Percentiles rank a stretch among this genome's conserved stretches.
Conservation (phyloP, 2,329 filamentous ascomycete genomes). For the Plectosphaerella sp. region DNA sequence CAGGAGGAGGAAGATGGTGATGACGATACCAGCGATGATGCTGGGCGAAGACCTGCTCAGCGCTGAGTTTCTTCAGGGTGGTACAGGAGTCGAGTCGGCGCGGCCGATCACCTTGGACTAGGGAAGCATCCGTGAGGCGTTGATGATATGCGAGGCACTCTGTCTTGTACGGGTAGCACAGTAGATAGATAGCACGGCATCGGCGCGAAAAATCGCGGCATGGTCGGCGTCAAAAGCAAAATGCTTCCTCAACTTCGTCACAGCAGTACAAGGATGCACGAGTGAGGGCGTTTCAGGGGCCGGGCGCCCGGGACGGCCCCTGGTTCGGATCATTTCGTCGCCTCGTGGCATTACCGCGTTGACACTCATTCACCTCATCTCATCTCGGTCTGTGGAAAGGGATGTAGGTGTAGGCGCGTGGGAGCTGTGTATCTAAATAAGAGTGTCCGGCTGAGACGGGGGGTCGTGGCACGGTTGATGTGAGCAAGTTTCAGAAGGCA, state of each 20-base stretch:
- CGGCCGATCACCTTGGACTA: too few species aligned
- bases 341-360: neutral
- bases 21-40: neutral
- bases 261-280: neutral
- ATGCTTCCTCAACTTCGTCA: neutral
- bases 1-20: neutral
- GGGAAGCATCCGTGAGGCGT: too few species aligned
- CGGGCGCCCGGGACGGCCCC: conserved; percentile 1
- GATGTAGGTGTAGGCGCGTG: too few species aligned
- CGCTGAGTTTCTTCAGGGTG: neutral
- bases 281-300: neutral
- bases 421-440: too few species aligned
- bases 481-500: conserved; percentile 14
- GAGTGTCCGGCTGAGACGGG: neutral
- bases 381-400: conserved; percentile 4
- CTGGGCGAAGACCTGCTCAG: neutral
- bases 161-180: neutral
- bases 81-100: too few species aligned
- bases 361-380: neutral
- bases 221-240: neutral
- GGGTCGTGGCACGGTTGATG: neutral
- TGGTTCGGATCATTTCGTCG: neutral
- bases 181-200: neutral
- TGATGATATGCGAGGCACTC: too few species aligned
- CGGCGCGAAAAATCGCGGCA: neutral